A percentile compares a stretch with the other conserved stretches of the same genome.
These are phyloP conservation scores for Penicillium sp. DNA, from an alignment of 2,329 filamentous ascomycete species.

Conservation along the genomic window DNA sequence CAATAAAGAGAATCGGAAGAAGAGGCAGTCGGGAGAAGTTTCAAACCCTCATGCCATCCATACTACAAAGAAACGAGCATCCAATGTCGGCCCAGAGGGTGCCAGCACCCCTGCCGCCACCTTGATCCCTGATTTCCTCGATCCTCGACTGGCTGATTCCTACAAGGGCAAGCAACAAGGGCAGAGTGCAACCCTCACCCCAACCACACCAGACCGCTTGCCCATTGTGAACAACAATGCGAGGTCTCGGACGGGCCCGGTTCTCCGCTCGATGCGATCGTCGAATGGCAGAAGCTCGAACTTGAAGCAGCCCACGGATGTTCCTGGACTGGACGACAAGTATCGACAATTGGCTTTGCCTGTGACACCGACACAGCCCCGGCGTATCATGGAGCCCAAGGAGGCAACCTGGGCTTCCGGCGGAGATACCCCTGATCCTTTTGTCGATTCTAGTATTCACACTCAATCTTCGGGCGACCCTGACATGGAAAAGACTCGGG, in stretches of 20 bases:
- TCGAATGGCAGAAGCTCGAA: background rate
- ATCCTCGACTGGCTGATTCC: constrained; percentile 29
- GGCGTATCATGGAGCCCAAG: background rate
- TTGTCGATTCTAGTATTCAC: constrained; percentile 15
- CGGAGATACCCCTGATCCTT: constrained; percentile 18
- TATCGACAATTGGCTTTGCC: constrained; percentile 1
- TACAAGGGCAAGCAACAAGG: constrained; percentile 9
- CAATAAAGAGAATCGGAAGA: constrained; percentile 69
- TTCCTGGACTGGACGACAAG: background rate
- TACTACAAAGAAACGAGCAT: constrained; percentile 6
- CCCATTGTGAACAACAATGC: background rate
- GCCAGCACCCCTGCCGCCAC: constrained; percentile 1
- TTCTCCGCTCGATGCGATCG: constrained; percentile 1
- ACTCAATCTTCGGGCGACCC: constrained; percentile 11
- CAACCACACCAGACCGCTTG: constrained; percentile 2
- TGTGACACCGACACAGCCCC: constrained; percentile 14
- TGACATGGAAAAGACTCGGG: constrained; percentile 31
- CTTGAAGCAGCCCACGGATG: background rate
- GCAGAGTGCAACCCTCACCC: background rate
- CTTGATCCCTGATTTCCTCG: constrained; percentile 25
- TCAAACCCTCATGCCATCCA: constrained; percentile 1
- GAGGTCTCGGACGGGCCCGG: background rate
- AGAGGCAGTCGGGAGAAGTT: constrained; percentile 37
- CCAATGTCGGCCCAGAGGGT: background rate
- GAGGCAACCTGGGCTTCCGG: background rate